Base-by-base conservation (phyloP, 2,329 filamentous ascomycete genomes). In the Claviceps fusiformis region DNA sequence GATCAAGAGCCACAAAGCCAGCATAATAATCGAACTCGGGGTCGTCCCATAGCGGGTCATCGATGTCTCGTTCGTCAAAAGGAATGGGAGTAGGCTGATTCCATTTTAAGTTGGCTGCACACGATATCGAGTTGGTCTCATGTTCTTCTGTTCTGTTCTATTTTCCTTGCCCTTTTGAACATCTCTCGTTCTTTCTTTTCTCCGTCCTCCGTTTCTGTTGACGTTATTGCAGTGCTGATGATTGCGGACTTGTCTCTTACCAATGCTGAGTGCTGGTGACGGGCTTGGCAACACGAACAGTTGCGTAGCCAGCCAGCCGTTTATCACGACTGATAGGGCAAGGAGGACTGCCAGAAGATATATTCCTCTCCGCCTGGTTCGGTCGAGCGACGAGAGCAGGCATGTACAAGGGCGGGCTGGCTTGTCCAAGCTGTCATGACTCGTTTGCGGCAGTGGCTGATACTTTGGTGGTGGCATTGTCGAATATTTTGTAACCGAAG, bases 51-150 rank as follows among this genome's bases (percentile, higher is more conserved):
- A 53, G 44, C 19, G 54, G 49, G 37, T 55, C 54, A 6, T 55
- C 50, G 24, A 55, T 57, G 50, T 31, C 50, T 17, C 52, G 55
- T n/a, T 53, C 57, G 50, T 58, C 58, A 35, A 53, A 19, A 50
- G 31, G 19, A 19, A 55, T 48, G n/a, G 29, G 7, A 10, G 47
- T 50, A 15, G 31, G 33, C 29, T 33, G 15, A 52, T 52, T n/a
- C 50, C 50, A 52, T 43, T n/a, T 39, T 5, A 53, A n/a, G 37
- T 29, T 43, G 31, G 52, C 44, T 44, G 29, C 24, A 29, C 11
- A 46, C 6, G 24, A 46, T 29, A 27, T 46, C 44, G 13, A 46
- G 44, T 46, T 46, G 44, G 44, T 46, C 24, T 46, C 9, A 17
- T 46, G 19, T 27, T 5, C 17, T 46, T 5, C 10, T 27, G 37